Percentiles rank a stretch among this genome's conserved stretches.
Conservation (phyloP, 108 stramenopile genomes). For the Stephanodiscus minutulus region DNA sequence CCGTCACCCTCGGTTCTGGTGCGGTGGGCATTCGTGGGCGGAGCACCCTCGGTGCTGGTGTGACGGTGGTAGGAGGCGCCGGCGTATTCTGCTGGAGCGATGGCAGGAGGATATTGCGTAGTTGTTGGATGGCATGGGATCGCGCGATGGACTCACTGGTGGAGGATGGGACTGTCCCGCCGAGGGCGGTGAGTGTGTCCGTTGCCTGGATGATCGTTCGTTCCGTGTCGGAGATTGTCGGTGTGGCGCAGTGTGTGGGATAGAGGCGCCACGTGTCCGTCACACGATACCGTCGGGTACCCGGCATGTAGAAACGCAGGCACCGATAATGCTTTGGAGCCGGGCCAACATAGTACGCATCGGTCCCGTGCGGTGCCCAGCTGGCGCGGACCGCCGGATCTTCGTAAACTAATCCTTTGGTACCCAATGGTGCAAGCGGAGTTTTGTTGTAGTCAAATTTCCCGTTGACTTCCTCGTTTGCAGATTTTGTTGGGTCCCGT, state of each 20-base stretch:
- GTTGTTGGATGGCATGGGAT: no score
- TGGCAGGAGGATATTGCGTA: no score
- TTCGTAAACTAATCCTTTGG: slow-evolving; percentile 15
- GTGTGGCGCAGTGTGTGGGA: neutral
- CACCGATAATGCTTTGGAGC: slow-evolving; percentile 38
- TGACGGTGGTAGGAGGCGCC: no score
- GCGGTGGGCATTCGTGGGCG: no score
- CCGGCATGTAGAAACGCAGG: slow-evolving; percentile 28
- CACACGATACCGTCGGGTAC: slow-evolving; percentile 24
- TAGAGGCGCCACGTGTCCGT: slow-evolving; percentile 23
- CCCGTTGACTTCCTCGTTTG: slow-evolving; percentile 38
- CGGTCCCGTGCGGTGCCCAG: slow-evolving; percentile 25
- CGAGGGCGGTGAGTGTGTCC: no score
- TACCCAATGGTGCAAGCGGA: slow-evolving; percentile 10
- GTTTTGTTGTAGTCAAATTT: slow-evolving; percentile 43
- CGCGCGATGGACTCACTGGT: no score
- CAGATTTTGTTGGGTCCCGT: slow-evolving; percentile 42
- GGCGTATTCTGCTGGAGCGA: no score
- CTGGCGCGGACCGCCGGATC: slow-evolving; percentile 22
- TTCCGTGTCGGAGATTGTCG: neutral
- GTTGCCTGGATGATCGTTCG: neutral
- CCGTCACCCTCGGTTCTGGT: no score
- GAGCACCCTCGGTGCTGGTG: no score
- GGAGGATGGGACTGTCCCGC: no score
- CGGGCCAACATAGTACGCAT: slow-evolving; percentile 40